Percentiles rank a stretch among this genome's conserved stretches.
Conservation (phyloP, 129 eudicot species). For the Helichrysum umbraculigerum region DNA sequence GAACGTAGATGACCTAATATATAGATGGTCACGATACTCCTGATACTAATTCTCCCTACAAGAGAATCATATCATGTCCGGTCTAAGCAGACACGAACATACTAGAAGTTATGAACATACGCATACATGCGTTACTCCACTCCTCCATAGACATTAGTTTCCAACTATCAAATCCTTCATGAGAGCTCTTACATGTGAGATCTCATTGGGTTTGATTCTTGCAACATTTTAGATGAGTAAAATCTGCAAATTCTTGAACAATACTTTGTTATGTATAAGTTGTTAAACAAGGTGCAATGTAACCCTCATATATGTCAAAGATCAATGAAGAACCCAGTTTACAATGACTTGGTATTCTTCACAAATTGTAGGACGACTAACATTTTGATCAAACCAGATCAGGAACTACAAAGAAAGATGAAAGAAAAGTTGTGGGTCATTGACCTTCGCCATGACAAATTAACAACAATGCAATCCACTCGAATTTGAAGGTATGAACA, state of each 20-base stretch:
- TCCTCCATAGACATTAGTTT: too few species aligned
- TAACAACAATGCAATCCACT: too few species aligned
- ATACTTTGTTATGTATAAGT: too few species aligned
- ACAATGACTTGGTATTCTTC: neutral
- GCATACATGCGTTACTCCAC: too few species aligned
- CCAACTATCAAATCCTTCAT: neutral
- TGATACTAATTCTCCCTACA: neutral
- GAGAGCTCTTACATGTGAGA: neutral
- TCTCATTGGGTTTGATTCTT: too few species aligned
- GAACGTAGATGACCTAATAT: neutral
- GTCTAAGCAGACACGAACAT: too few species aligned
- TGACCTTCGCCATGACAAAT: neutral
- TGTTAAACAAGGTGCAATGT: neutral
- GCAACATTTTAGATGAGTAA: too few species aligned
- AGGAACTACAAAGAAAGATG: too few species aligned
- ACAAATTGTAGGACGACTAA: neutral
- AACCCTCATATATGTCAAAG: neutral
- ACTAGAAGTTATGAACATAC: too few species aligned
- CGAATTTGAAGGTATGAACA: too few species aligned
- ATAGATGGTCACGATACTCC: neutral
- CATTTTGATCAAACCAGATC: neutral
- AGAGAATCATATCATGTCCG: neutral
- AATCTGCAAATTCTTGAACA: neutral
- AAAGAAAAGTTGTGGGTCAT: neutral
- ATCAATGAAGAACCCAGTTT: neutral